These are phyloP conservation scores for Nakazawaea molendinolei DNA, from an alignment of 805 yeast species.

Conservation along the genomic window DNA sequence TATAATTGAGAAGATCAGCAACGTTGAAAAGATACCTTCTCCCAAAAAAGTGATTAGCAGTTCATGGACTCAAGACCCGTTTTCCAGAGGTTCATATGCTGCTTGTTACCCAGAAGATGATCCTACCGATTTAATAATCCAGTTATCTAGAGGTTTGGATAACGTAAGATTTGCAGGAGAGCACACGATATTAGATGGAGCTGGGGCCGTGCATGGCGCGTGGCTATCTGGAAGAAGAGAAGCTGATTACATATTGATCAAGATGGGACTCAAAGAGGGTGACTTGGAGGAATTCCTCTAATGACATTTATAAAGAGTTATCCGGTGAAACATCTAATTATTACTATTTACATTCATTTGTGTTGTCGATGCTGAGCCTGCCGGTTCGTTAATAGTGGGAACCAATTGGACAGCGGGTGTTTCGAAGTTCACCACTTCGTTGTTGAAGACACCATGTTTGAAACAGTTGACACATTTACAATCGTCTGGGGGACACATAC, in stretches of 20 bases:
- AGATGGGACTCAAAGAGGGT: constrained; percentile 9
- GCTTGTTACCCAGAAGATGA: constrained; percentile 66
- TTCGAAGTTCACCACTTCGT: constrained; percentile 10
- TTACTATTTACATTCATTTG: not conserved
- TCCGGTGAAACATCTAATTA: not conserved
- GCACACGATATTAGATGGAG: constrained; percentile 69
- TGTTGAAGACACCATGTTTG: constrained; percentile 22
- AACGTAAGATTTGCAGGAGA: constrained; percentile 80
- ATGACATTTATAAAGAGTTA: not conserved
- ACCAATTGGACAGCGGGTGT: constrained; percentile 6
- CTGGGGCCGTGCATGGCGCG: constrained; percentile 80
- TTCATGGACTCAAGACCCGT: constrained; percentile 78
- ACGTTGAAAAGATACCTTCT: constrained; percentile 20
- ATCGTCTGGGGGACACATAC: constrained; percentile 25
- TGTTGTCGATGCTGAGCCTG: not conserved
- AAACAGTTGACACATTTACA: constrained; percentile 26
- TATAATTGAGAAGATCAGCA: constrained; percentile 27
- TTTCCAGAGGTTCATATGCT: constrained; percentile 74
- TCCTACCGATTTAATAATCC: constrained; percentile 54
- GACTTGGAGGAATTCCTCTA: constrained; percentile 5
- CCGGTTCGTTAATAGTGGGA: not conserved
- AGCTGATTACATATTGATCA: constrained; percentile 7
- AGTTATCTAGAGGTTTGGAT: constrained; percentile 53
- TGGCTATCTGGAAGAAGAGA: constrained; percentile 55
- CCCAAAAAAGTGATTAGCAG: constrained; percentile 43